These are phyloP conservation scores for Grosmannia penicillata DNA, from an alignment of 2,329 filamentous ascomycete genomes.

Conservation along the genomic window DNA sequence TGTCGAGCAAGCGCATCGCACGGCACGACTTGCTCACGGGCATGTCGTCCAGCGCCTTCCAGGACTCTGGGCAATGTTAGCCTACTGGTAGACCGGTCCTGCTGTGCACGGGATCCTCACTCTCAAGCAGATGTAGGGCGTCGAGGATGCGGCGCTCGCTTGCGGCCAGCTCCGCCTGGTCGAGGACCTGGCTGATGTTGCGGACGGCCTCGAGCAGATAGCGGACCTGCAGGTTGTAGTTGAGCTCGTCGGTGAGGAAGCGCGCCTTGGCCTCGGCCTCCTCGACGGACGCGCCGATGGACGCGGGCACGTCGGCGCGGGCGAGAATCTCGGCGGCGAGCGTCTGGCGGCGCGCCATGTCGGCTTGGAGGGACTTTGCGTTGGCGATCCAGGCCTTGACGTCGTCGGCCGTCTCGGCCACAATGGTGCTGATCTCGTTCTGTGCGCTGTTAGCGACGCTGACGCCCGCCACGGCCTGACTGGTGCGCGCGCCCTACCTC, in stretches of 20 bases:
- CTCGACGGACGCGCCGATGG: conserved; percentile 35
- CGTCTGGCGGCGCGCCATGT: conserved; percentile 66
- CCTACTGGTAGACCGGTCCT: not conserved
- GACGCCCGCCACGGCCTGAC: no score
- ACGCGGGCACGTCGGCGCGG: conserved; percentile 51
- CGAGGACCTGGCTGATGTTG: conserved; percentile 44
- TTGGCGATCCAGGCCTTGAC: conserved; percentile 78
- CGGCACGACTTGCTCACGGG: conserved; percentile 46
- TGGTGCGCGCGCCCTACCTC: conserved; percentile 24
- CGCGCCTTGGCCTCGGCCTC: conserved; percentile 38
- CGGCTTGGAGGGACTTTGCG: conserved; percentile 69
- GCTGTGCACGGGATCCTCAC: conserved; percentile 20
- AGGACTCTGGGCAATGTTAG: conserved; percentile 30
- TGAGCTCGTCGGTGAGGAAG: conserved; percentile 42
- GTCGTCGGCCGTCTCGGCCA: conserved; percentile 61
- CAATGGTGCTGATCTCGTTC: conserved; percentile 61
- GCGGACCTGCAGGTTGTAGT: conserved; percentile 43
- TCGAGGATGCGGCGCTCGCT: conserved; percentile 41
- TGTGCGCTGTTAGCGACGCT: conserved; percentile 19
- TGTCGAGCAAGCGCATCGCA: conserved; percentile 48
- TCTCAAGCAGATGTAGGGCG: conserved; percentile 40
- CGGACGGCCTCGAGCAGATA: conserved; percentile 35
- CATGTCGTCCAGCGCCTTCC: conserved; percentile 42
- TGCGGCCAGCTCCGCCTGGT: conserved; percentile 42
- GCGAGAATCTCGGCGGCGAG: conserved; percentile 71